Conservation (phyloP, 2,329 filamentous ascomycete species). For the Pseudocercospora macadamiae region DNA sequence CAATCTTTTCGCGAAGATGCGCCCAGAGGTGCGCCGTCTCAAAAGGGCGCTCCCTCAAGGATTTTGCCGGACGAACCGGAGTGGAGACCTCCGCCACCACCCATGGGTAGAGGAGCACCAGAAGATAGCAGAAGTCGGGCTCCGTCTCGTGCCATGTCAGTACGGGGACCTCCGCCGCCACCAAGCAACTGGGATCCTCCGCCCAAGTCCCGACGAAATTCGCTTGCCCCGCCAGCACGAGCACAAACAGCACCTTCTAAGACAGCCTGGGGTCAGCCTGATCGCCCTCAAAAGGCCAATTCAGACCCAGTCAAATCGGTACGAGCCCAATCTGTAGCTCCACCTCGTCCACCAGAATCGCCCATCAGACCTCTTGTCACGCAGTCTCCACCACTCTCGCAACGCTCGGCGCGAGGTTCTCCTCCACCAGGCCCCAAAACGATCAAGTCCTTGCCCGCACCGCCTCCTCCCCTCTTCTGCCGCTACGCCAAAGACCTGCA, state of each 20-base stretch:
- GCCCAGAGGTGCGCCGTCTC: neutral
- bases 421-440: conserved; percentile 4
- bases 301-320: conserved; percentile 6
- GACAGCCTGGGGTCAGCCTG: neutral
- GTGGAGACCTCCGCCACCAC: neutral
- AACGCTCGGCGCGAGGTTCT: conserved; percentile 8
- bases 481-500: conserved; percentile 26
- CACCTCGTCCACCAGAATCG: conserved; percentile 9
- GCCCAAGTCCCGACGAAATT: neutral
- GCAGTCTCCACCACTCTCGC: neutral
- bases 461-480: conserved; percentile 22
- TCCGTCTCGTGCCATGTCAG: neutral
- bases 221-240: neutral
- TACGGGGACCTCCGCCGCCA: neutral
- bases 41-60: neutral
- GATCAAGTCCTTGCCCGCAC: conserved; percentile 23
- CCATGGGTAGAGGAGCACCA: neutral
- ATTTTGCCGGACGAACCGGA: neutral
- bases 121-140: neutral
- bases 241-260: neutral
- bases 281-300: neutral
- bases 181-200: neutral
- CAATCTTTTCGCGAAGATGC: neutral
- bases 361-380: conserved; percentile 5
- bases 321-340: conserved; percentile 10